Evolutionary conservation across 2,329 filamentous ascomycete genomes (phyloP).

Genomic region (Pseudogymnoascus sp.): DNA sequence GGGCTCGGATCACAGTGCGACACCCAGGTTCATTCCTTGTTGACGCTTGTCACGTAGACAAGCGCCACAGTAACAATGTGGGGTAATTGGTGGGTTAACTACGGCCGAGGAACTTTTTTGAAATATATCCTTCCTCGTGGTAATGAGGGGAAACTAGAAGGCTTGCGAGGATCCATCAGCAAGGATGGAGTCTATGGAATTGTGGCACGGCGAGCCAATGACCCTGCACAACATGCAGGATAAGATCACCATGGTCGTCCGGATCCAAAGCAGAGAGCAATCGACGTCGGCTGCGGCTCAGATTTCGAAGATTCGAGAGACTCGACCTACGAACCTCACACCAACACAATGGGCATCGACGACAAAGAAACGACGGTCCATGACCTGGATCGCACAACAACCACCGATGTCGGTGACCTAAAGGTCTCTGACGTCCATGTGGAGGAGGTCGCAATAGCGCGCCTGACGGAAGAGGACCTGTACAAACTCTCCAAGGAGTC

Average conservation of each 20-base stretch:
- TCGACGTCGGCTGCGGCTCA: not conserved
- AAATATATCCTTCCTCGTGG: not conserved
- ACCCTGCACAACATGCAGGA: not conserved
- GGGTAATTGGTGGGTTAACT: constrained; percentile 9
- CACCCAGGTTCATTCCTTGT: not conserved
- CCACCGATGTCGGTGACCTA: constrained; percentile 25
- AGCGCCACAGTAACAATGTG: constrained; percentile 1
- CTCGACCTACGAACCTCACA: not conserved
- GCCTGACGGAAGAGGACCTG: constrained; percentile 39
- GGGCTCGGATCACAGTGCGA: not conserved
- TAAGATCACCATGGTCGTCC: constrained; percentile 6
- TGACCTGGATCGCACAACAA: constrained; percentile 13
- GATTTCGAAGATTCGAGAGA: not conserved
- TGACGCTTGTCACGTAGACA: not conserved
- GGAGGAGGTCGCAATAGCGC: constrained; percentile 37
- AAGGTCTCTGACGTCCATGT: constrained; percentile 30
- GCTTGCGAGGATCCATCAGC: not conserved
- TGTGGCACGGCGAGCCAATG: not conserved
- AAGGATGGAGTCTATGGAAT: not conserved
- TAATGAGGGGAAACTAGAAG: not conserved
- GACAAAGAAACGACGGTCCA: constrained; percentile 6
- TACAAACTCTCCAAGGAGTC: constrained; percentile 34
- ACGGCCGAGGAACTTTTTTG: not conserved
- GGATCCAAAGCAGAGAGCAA: not conserved
- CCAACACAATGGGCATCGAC: not conserved